These are phyloP conservation scores for Echites panduratus DNA, from an alignment of 257 asterid species.

Conservation along the genomic window DNA sequence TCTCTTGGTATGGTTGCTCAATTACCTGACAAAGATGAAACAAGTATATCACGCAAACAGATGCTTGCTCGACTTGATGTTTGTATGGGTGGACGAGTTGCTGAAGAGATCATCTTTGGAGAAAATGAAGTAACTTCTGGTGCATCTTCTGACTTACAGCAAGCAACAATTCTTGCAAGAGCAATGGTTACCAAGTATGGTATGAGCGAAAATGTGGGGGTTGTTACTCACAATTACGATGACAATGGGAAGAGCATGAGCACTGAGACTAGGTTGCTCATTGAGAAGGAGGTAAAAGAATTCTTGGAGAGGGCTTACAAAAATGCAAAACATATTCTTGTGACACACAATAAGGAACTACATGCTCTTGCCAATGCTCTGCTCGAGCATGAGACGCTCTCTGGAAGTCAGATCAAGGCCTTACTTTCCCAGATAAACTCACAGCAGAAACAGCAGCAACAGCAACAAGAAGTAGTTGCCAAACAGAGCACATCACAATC, in stretches of 20 bases:
- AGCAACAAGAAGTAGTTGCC: slow-evolving; percentile 32
- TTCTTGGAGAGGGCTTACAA: slow-evolving; percentile 57
- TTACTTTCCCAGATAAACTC: slow-evolving; percentile 48
- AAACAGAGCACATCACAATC: slow-evolving; percentile 34
- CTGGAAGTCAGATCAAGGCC: slow-evolving; percentile 66
- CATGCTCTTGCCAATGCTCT: slow-evolving; percentile 80
- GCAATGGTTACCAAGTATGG: slow-evolving; percentile 85
- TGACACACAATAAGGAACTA: slow-evolving; percentile 55
- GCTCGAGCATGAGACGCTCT: slow-evolving; percentile 71
- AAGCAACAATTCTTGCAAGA: slow-evolving; percentile 69
- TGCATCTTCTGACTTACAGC: slow-evolving; percentile 68
- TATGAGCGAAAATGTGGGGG: slow-evolving; percentile 76
- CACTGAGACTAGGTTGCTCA: slow-evolving; percentile 73
- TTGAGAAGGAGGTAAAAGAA: slow-evolving; percentile 68
- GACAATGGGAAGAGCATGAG: slow-evolving; percentile 89
- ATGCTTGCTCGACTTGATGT: slow-evolving; percentile 85
- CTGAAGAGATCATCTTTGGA: slow-evolving; percentile 85
- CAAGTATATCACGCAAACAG: slow-evolving; percentile 72
- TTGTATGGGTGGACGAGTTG: slow-evolving; percentile 89
- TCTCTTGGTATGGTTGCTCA: slow-evolving; percentile 91
- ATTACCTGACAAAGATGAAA: slow-evolving; percentile 74
- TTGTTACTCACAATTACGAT: slow-evolving; percentile 68
- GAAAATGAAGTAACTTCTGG: slow-evolving; percentile 85
- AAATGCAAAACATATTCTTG: slow-evolving; percentile 61
- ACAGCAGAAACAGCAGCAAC: slow-evolving; percentile 29